phyloP scores from a whole-genome alignment of 78 protist genomes.

The slime mould (Dictyostelium discoideum) region DNA sequence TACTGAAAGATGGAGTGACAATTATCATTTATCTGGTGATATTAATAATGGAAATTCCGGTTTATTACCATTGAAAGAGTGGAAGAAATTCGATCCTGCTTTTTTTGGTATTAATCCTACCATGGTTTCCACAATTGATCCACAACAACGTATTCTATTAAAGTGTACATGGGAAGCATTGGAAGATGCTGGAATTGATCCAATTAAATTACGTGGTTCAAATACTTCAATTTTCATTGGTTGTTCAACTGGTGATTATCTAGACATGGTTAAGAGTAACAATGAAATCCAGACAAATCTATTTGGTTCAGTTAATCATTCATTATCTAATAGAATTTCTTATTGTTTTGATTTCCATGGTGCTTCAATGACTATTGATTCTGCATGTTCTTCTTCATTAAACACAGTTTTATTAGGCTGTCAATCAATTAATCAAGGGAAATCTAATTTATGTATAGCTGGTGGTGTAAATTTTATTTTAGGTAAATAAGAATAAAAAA shows the following conservation, averaged over 20 bases:
- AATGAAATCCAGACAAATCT: not conserved
- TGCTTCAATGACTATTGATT: slow-evolving; percentile 84
- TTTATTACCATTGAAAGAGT: not conserved
- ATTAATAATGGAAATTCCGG: not conserved
- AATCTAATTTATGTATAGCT: slow-evolving; percentile 69
- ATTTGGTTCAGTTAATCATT: not conserved
- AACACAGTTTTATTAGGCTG: slow-evolving; percentile 82
- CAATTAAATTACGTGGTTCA: not conserved
- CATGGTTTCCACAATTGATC: not conserved
- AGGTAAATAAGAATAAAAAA: not conserved
- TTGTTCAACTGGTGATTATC: not conserved
- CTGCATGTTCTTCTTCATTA: slow-evolving; percentile 92
- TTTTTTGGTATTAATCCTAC: not conserved
- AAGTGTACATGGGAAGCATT: slow-evolving; percentile 65
- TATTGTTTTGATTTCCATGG: slow-evolving; percentile 68
- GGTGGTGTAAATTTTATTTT: slow-evolving; percentile 84
- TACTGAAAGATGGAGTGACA: not conserved
- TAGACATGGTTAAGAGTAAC: not conserved
- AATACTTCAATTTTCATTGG: not conserved
- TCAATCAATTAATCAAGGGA: slow-evolving; percentile 34
- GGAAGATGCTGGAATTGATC: slow-evolving; percentile 36
- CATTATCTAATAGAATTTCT: not conserved
- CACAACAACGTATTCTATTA: slow-evolving; percentile 12
- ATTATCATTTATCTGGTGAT: not conserved
- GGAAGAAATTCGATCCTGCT: not conserved